These are phyloP conservation scores for Hsuehochloa calcarea DNA, from an alignment of 176 grass and related monocot genomes.

Conservation along the genomic window DNA sequence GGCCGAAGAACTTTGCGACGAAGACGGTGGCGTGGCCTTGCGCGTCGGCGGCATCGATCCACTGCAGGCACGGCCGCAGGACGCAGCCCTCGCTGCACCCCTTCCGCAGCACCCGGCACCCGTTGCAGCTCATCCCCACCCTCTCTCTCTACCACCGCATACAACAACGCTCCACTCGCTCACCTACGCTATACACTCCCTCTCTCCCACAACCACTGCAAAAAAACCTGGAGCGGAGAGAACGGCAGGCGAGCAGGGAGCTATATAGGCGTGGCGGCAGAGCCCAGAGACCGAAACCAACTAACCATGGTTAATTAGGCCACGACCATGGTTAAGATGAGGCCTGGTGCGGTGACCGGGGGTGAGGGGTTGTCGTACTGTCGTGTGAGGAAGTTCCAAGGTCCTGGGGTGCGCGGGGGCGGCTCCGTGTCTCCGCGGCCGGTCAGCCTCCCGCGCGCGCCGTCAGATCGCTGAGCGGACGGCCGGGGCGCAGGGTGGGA, in stretches of 20 bases:
- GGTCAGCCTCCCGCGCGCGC: constrained; percentile 39
- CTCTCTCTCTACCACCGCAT: background rate
- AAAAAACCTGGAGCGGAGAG: constrained; percentile 7
- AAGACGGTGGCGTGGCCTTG: constrained; percentile 89
- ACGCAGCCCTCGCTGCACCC: constrained; percentile 81
- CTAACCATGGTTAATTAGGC: constrained; percentile 19
- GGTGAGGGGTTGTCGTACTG: background rate
- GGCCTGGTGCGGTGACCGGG: constrained; percentile 4
- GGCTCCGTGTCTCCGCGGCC: constrained; percentile 83
- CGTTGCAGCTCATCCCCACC: constrained; percentile 79
- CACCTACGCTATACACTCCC: background rate
- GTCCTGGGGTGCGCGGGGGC: constrained; percentile 51
- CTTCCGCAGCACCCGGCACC: constrained; percentile 77
- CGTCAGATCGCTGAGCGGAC: constrained; percentile 4
- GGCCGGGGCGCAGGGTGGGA: background rate
- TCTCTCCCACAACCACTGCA: background rate
- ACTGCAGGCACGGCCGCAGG: constrained; percentile 75
- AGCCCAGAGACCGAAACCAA: background rate
- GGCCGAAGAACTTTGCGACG: constrained; percentile 93
- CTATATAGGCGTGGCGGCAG: constrained; percentile 41
- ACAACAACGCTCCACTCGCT: background rate
- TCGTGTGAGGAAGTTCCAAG: constrained; percentile 45
- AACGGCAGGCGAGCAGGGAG: constrained; percentile 6
- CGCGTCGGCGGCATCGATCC: constrained; percentile 74
- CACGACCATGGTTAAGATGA: background rate